Evolutionary conservation across 306 rosid species (phyloP).

Genomic region (Ormosia semicastrata): DNA sequence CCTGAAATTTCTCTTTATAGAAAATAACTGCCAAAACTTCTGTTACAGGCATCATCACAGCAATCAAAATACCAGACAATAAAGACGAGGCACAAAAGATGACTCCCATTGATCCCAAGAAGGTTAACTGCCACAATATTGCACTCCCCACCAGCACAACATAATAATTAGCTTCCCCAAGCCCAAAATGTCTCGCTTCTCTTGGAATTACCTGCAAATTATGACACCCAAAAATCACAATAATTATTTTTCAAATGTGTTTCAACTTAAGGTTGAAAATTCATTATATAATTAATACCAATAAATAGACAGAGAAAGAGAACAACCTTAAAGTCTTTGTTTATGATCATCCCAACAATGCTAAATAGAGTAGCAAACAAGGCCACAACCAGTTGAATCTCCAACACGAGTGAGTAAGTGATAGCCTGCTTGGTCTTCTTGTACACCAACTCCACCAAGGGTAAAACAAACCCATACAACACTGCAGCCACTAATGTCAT

Average conservation of each 20-base stretch:
- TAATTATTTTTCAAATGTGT: background rate
- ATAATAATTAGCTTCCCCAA: slow-evolving; percentile 41
- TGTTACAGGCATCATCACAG: background rate
- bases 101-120: slow-evolving; percentile 56
- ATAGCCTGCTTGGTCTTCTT: background rate
- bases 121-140: slow-evolving; percentile 50
- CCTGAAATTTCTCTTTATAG: background rate
- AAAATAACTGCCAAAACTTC: background rate
- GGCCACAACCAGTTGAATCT: slow-evolving; percentile 51
- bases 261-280: background rate
- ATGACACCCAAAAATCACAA: background rate
- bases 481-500: slow-evolving; percentile 54
- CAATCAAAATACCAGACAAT: background rate
- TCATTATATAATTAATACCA: no score
- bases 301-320: background rate
- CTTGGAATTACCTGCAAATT: slow-evolving; percentile 15
- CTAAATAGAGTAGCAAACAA: slow-evolving; percentile 49
- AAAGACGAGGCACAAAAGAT: slow-evolving; percentile 57
- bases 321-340: slow-evolving; percentile 64
- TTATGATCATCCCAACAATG: slow-evolving; percentile 54
- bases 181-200: background rate
- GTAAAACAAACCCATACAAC: slow-evolving; percentile 55
- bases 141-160: slow-evolving; percentile 39
- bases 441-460: slow-evolving; percentile 52
- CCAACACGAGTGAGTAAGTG: slow-evolving; percentile 30